Percentiles rank a stretch among this genome's conserved stretches.
Conservation (phyloP, 2,329 filamentous ascomycete species). For the Pseudogymnoascus sp. region DNA sequence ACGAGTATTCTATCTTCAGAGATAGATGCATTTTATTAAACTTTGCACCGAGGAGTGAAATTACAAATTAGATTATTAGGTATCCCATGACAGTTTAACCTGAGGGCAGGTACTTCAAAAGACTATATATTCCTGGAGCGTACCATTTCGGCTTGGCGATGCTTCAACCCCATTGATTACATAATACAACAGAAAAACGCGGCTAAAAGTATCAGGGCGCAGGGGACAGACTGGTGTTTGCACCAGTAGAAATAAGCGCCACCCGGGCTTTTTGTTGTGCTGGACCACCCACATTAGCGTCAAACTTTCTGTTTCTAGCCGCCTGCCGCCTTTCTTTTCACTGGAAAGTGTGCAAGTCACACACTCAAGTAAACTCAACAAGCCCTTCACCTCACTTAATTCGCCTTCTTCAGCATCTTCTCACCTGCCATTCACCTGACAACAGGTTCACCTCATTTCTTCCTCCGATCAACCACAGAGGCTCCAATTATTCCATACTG, state of each 20-base stretch:
- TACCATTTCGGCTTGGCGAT: neutral
- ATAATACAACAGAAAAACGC: neutral
- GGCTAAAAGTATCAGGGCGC: slow-evolving; percentile 5
- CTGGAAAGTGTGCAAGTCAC: slow-evolving; percentile 2
- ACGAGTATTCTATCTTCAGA: neutral
- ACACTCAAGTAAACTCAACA: neutral
- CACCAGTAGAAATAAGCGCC: slow-evolving; percentile 6
- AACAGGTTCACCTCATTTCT: neutral
- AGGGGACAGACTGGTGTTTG: neutral
- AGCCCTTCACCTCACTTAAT: neutral
- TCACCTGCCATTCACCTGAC: neutral
- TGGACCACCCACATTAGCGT: slow-evolving; percentile 6
- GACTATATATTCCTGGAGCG: neutral
- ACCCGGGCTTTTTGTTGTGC: neutral
- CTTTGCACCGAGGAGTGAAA: neutral
- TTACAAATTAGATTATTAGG: neutral
- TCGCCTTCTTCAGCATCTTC: neutral
- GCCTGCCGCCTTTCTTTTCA: slow-evolving; percentile 6
- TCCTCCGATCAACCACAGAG: neutral
- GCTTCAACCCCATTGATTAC: neutral
- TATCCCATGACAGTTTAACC: neutral
- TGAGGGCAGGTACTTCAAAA: neutral
- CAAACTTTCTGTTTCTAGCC: slow-evolving; percentile 8
- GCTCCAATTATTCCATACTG: neutral
- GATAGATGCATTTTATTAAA: neutral